A percentile compares a stretch with the other conserved stretches of the same genome.
phyloP scores from a whole-genome alignment of 2,329 filamentous ascomycete genomes.

The Trichoderma simmonsii region DNA sequence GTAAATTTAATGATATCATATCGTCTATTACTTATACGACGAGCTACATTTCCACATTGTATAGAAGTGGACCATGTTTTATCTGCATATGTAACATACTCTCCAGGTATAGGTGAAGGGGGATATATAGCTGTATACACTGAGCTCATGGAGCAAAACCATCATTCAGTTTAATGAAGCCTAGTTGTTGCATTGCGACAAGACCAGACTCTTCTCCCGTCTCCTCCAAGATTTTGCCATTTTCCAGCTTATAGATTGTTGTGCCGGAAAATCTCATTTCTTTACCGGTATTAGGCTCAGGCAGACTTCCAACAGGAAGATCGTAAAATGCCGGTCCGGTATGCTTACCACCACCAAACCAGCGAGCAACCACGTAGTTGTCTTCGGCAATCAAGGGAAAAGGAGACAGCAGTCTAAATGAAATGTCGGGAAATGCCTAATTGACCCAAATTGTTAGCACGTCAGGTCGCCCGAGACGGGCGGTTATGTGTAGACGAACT shows the following conservation, averaged over 20 bases:
- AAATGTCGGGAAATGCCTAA: background rate
- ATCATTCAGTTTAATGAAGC: slow-evolving; percentile 1
- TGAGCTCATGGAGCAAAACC: background rate
- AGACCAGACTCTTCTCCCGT: slow-evolving; percentile 10
- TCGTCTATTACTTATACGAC: background rate
- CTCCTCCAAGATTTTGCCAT: slow-evolving; percentile 22
- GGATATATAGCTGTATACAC: background rate
- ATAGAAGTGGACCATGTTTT: background rate
- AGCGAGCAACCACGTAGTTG: slow-evolving; percentile 20
- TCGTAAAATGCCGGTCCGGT: slow-evolving; percentile 21
- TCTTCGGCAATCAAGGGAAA: slow-evolving; percentile 15
- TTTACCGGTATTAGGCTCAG: slow-evolving; percentile 17
- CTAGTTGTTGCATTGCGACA: slow-evolving; percentile 12
- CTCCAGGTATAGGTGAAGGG: background rate
- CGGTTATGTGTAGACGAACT: background rate
- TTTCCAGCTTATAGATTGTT: slow-evolving; percentile 19
- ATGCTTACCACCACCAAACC: slow-evolving; percentile 21
- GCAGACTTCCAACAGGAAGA: slow-evolving; percentile 16
- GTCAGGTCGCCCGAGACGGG: background rate
- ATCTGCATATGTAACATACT: background rate
- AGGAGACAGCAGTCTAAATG: background rate
- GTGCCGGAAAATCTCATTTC: slow-evolving; percentile 21
- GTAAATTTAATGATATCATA: background rate
- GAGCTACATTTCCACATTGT: background rate
- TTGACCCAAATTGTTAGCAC: background rate